Base-by-base conservation (phyloP, 2,329 filamentous ascomycete species). In the Ploettnerulaceae sp. region DNA sequence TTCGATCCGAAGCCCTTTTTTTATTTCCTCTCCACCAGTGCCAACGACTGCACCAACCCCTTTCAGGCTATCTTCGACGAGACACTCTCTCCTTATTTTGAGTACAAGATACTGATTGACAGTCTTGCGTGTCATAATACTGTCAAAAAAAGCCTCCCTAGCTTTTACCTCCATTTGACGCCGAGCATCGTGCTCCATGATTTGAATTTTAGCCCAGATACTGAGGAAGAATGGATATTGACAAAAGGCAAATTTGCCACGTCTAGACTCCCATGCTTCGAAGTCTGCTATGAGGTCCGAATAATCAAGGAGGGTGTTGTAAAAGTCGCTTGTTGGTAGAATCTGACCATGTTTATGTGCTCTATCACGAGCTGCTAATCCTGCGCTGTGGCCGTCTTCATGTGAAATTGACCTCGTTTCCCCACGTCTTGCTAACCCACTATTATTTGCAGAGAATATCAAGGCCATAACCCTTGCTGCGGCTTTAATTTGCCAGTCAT, bases 181-280 rank as follows among this genome's bases (percentile, higher is more conserved):
- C 52, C 83, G 80, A 6, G 89, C 87, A 65, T 96, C 90, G 59
- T 94, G 79, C 61, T 95, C 89, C 58, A 95, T 72, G 36, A 95
- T 91, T 54, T 84, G 84, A 48, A 93, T 95, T 66, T 96, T 96
- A 21, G 89, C 85, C 72, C 88, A 90, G 54, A 96, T 89, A 52
- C 89, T 95, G 31, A 96, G 73, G 56, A 95, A 82, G 60, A 95
- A 94, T 0, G 90, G 89, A 59, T 94, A 95, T 62, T 95, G 88
- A 62, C 89, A 95, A 61, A 96, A 95, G 0, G 86, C 79, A 62
- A 95, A 95, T 55, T 81, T 87, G 15, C 76, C 75, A 41, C 76
- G 75, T 54, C 77, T 83, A 4, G 79, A 76, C 62, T 95, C 89
- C 90, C 90, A 96, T 7, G 80, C 75, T 60, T 95, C 88, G 59